Base-by-base conservation (phyloP, 2,329 filamentous ascomycete genomes). In the Pseudogymnoascus sp. region DNA sequence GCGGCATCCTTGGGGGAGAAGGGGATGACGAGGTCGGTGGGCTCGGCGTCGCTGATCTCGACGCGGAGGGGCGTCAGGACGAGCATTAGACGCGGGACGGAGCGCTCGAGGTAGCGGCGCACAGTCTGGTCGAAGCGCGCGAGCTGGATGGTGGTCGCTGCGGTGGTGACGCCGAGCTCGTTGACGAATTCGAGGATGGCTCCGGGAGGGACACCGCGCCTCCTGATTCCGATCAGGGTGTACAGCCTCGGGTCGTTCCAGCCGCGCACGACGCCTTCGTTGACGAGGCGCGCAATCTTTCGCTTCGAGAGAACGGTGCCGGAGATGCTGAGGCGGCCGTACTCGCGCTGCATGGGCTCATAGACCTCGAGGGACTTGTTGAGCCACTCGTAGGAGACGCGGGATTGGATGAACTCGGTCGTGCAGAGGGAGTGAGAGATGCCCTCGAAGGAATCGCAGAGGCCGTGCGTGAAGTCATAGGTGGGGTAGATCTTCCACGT, bases 401-500 rank as follows among this genome's bases (percentile, higher is more conserved):
- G 80, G 18, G 89, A 88, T 59, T 90, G 84, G 66, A 92, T 85
- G 69, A 97, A 97, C 73, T 97, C 94, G 1, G 89, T 93, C 0
- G 94, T 97, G 73, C 93, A 97, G 18, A 97, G 79, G 12, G 88
- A 93, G 77, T 97, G 93, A 0, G 92, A 92, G 69, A 97, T 95
- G 16, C 83, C 83, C 74, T 99, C 94, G 65, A 96, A 90, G 67
- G 89, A 92, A 79, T 97, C 94, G 68, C 90, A 93, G 20, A 97
- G 79, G 73, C 90, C 96, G 77, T 95, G 90, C 0, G 88, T 89
- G 72, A 95, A 95, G 73, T 96, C 92, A 70, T 97, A 97, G 0
- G 93, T 95, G 0, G 94, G 94, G 72, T 96, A 97, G 65, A 97
- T 96, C 74, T 86, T 88, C 91, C 92, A 97, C 70, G 88, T 85